phyloP scores from a whole-genome alignment of 164 flowering plant species.

The Protea cynaroides region DNA sequence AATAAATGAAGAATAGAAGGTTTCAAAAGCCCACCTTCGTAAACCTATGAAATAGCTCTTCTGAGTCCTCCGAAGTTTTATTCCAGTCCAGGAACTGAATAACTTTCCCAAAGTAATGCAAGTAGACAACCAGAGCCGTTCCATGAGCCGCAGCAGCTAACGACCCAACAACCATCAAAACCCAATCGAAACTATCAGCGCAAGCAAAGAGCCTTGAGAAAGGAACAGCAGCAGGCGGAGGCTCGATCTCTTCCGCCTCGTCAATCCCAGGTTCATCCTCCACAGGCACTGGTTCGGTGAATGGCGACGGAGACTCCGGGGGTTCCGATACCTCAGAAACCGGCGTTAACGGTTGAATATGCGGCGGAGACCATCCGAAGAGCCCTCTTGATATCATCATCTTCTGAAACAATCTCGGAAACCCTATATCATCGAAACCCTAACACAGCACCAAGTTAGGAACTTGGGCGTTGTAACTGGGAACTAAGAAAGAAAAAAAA shows the following conservation, averaged over 20 bases:
- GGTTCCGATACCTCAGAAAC: conserved; percentile 98
- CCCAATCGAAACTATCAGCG: conserved; percentile 90
- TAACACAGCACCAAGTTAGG: neutral
- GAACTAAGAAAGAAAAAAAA: neutral
- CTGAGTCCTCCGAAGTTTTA: conserved; percentile 6
- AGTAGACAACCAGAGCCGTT: conserved; percentile 83
- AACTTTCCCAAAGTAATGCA: conserved; percentile 89
- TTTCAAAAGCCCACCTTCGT: conserved; percentile 37
- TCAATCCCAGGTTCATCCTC: conserved; percentile 69
- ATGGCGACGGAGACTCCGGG: conserved; percentile 98
- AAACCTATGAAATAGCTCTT: conserved; percentile 45
- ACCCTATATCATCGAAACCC: conserved; percentile 9
- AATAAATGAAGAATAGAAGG: neutral
- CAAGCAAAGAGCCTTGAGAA: conserved; percentile 81
- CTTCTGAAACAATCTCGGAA: conserved; percentile 11
- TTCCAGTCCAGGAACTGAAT: conserved; percentile 40
- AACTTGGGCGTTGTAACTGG: neutral
- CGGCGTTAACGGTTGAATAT: conserved; percentile 95
- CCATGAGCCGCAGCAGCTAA: conserved; percentile 97
- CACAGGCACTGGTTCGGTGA: conserved; percentile 46
- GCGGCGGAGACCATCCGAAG: conserved; percentile 99
- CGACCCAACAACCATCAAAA: conserved; percentile 82
- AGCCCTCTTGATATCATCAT: conserved; percentile 94
- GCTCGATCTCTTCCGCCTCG: conserved; percentile 79
- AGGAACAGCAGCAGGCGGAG: conserved; percentile 93